Evolutionary conservation across 2,329 filamentous ascomycete species (phyloP).

Genomic region (Fusarium caatingaense): DNA sequence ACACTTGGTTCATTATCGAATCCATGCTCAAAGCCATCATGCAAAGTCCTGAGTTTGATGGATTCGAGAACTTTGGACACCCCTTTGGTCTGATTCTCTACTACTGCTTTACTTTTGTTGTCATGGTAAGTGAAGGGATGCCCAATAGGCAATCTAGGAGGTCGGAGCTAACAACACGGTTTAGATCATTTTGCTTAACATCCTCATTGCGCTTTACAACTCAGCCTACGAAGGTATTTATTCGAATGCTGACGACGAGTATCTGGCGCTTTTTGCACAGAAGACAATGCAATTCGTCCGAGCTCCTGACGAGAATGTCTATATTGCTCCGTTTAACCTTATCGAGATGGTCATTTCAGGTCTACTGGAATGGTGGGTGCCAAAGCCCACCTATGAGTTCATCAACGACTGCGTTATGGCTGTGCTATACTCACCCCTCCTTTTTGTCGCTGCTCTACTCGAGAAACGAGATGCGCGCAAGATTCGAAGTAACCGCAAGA

Average conservation of each 20-base stretch:
- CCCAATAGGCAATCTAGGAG: neutral
- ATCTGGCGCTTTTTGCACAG: constrained; percentile 89
- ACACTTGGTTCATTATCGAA: constrained; percentile 79
- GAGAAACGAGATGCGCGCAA: constrained; percentile 74
- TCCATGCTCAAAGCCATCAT: constrained; percentile 92
- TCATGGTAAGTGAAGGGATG: constrained; percentile 74
- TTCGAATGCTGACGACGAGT: constrained; percentile 93
- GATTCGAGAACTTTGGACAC: constrained; percentile 89
- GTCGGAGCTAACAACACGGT: neutral
- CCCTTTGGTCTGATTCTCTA: constrained; percentile 96
- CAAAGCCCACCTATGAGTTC: constrained; percentile 76
- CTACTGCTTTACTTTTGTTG: constrained; percentile 96
- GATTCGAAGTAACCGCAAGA: constrained; percentile 78
- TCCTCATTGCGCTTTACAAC: constrained; percentile 97
- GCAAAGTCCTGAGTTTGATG: constrained; percentile 88
- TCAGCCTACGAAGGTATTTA: constrained; percentile 96
- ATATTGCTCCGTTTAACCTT: constrained; percentile 94
- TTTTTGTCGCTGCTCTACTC: constrained; percentile 80
- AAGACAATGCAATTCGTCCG: constrained; percentile 98
- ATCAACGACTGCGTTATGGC: constrained; percentile 93
- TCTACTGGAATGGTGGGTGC: constrained; percentile 95
- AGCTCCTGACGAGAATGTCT: constrained; percentile 97
- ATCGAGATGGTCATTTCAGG: constrained; percentile 85
- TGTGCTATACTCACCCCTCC: constrained; percentile 83
- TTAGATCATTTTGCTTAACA: constrained; percentile 83